A percentile compares a stretch with the other conserved stretches of the same genome.
Evolutionary conservation across 306 rosid species (phyloP).

Genomic region (Canavalia gladiata): DNA sequence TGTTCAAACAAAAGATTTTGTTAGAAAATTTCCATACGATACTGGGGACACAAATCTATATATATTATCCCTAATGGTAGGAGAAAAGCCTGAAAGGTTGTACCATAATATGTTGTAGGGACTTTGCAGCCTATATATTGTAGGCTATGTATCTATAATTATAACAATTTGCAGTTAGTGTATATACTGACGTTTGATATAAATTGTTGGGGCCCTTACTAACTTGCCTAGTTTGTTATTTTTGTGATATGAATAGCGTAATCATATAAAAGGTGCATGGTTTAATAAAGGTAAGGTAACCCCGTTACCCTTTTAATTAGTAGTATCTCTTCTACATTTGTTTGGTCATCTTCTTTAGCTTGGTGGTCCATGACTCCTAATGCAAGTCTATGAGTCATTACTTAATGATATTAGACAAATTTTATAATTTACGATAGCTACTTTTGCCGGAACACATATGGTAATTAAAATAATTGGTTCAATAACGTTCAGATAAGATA

Average conservation of each 20-base stretch:
- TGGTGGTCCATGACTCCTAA: constrained; percentile 44
- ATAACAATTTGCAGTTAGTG: constrained; percentile 30
- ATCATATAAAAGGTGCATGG: constrained; percentile 50
- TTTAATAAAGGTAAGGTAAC: constrained; percentile 50
- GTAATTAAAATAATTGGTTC: background rate
- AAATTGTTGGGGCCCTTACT: constrained; percentile 47
- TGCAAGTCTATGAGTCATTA: constrained; percentile 4
- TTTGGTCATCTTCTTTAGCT: constrained; percentile 35
- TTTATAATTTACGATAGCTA: constrained; percentile 12
- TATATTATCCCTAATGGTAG: constrained; percentile 23
- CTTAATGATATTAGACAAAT: constrained; percentile 13
- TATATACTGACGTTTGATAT: constrained; percentile 2
- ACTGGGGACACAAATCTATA: constrained; percentile 7
- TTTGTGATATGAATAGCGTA: constrained; percentile 35
- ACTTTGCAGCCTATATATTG: constrained; percentile 17
- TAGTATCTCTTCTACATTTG: constrained; percentile 32
- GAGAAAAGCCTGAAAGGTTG: constrained; percentile 21
- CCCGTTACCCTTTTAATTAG: background rate
- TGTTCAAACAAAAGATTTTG: background rate
- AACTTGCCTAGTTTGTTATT: constrained; percentile 39
- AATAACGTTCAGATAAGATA: background rate
- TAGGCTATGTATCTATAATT: constrained; percentile 34
- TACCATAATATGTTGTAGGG: constrained; percentile 33
- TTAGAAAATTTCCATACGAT: constrained; percentile 17
- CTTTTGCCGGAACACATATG: constrained; percentile 4